Percentiles rank a stretch among this genome's conserved stretches.
Evolutionary conservation across 2,329 filamentous ascomycete species (phyloP).

Genomic region (Hymenoscyphus infarciens): DNA sequence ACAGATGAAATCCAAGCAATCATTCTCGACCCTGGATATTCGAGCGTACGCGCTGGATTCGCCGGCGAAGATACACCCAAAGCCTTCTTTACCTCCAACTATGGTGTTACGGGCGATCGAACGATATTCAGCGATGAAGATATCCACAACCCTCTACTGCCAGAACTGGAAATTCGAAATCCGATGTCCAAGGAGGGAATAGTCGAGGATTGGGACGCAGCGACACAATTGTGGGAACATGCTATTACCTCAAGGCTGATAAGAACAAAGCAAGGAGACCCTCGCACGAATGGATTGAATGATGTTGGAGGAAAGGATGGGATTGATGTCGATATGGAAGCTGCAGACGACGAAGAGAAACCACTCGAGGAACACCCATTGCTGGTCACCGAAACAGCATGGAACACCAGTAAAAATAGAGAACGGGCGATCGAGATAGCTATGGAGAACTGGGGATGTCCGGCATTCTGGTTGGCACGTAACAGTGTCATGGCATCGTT

Average conservation of each 20-base stretch:
- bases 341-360: constrained; percentile 62
- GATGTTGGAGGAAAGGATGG: constrained; percentile 45
- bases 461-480: constrained; percentile 89
- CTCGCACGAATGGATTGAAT: constrained; percentile 75
- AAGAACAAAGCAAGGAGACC: constrained; percentile 65
- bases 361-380: constrained; percentile 84
- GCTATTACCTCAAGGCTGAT: constrained; percentile 86
- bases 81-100: constrained; percentile 85
- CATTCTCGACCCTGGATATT: constrained; percentile 92
- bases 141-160: constrained; percentile 67
- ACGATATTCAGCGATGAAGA: constrained; percentile 85
- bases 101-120: constrained; percentile 58
- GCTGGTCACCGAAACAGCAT: constrained; percentile 89
- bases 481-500: constrained; percentile 89
- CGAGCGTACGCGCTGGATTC: constrained; percentile 87
- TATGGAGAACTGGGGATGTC: constrained; percentile 95
- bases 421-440: constrained; percentile 95
- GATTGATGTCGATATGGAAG: constrained; percentile 57
- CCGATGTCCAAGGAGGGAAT: constrained; percentile 86
- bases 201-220: constrained; percentile 95
- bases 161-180: constrained; percentile 80
- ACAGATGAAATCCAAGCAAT: constrained; percentile 95
- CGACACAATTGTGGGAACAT: constrained; percentile 87
- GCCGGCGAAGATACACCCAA: constrained; percentile 97
- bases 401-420: constrained; percentile 82